A percentile compares a stretch with the other conserved stretches of the same genome.
Conservation (phyloP, 2,329 filamentous ascomycete genomes). For the Claviceps sp. region DNA sequence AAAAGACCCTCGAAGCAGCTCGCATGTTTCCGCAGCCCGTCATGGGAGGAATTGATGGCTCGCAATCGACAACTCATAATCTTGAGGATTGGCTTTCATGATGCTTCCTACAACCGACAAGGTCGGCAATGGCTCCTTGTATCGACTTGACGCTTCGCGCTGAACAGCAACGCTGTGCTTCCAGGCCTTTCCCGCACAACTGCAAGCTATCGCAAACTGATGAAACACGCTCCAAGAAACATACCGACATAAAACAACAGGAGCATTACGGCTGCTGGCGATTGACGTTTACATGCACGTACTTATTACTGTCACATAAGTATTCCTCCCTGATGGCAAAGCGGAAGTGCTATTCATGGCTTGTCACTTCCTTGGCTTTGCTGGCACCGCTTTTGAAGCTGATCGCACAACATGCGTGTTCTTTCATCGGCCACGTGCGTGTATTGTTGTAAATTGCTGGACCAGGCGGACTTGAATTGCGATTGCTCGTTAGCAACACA, state of each 20-base stretch:
- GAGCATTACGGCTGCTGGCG: neutral
- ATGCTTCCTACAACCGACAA: neutral
- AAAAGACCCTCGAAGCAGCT: too few relatives aligned
- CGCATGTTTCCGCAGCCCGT: too few relatives aligned
- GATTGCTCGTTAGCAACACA: too few relatives aligned
- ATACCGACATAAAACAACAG: neutral
- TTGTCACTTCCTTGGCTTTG: neutral
- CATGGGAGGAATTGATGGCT: too few relatives aligned
- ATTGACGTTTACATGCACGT: neutral
- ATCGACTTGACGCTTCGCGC: neutral
- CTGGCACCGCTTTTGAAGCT: neutral
- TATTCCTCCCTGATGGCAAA: too few relatives aligned
- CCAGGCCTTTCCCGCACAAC: neutral
- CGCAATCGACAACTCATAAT: too few relatives aligned
- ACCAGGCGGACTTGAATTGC: neutral
- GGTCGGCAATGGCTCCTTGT: neutral
- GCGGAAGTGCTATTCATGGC: neutral
- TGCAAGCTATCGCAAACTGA: neutral
- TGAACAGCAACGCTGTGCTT: neutral
- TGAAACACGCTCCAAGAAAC: neutral
- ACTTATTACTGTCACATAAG: neutral
- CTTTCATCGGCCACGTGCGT: neutral
- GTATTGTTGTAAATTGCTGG: neutral
- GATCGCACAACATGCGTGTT: neutral
- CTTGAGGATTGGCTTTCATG: too few relatives aligned